Base-by-base conservation (phyloP, 176 grass and related monocot species). In the Saccharum spontaneum region DNA sequence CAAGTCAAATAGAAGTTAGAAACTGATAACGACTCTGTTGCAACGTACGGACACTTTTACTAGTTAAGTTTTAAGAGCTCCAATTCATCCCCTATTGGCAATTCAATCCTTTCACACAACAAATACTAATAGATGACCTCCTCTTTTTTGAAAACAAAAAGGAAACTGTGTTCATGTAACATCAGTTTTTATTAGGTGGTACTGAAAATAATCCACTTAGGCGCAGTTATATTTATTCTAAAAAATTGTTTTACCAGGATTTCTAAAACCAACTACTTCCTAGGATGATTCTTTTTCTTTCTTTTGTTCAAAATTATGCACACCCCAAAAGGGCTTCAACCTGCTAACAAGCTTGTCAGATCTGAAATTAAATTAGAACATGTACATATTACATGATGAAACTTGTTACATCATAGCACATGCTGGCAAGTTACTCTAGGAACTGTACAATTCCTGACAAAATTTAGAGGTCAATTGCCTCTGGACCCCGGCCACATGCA, bases 381-480 rank as follows among this genome's bases (percentile, higher is more conserved):
- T 84, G 75, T 67, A 79, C 82, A 75, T 45, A 59, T 45, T 80
- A 48, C 82, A 48, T 46, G 20, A 48, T 46, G 20, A 20, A 78
- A 24, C 36, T 62, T 63, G 37, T 40, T 69, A 76, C 61, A 80
- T 28, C 20, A 57, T 20, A 31, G 28, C 22, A 26, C 26, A 57
- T 41, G 14, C 22, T 64, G n/a, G 34, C 10, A 45, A 83, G 45
- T 37, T 75, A 69, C 40, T 75, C 22, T 39, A 70, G 70, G n/a
- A 41, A 85, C 70, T 76, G 22, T 85, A 81, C 87, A 76, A 40
- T 69, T 85, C 59, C 77, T 5, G 49, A 80, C 70, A 85, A 89
- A 85, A 81, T 69, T 81, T 85, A 50, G 38, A 84, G 69, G 67
- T 38, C 36, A 68, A 30, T 6, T 23, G 36, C 75, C 77, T 85